Evolutionary conservation across 495 filamentous ascomycete species (phyloP).

Genomic region (Thozetella sp.): DNA sequence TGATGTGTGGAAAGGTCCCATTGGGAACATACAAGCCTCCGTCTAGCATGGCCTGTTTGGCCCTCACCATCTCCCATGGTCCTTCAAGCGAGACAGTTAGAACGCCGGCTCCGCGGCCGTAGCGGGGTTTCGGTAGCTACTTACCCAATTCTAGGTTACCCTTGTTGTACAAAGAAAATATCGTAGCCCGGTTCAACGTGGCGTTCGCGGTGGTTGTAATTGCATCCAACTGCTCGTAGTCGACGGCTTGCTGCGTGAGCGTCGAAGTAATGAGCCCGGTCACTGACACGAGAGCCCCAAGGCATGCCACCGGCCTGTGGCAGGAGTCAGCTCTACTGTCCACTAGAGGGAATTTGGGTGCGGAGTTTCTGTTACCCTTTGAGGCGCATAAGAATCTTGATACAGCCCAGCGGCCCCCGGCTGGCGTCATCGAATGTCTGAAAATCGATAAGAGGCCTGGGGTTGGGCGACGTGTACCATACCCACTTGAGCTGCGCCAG

Average conservation of each 20-base stretch:
- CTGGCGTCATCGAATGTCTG: slow-evolving; percentile 36
- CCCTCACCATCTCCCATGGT: slow-evolving; percentile 1
- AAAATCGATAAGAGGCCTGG: slow-evolving; percentile 32
- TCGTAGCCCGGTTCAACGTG: neutral
- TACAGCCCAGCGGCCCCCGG: slow-evolving; percentile 32
- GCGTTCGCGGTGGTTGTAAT: neutral
- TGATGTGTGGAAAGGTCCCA: neutral
- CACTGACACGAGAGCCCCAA: neutral
- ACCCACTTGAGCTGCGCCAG: slow-evolving; percentile 43
- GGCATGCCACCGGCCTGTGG: neutral
- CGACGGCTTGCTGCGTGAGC: slow-evolving; percentile 1
- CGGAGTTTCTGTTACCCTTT: slow-evolving; percentile 10
- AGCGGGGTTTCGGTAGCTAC: neutral
- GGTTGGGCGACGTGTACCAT: slow-evolving; percentile 35
- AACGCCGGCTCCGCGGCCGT: neutral
- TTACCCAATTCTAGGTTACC: neutral
- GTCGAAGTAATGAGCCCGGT: slow-evolving; percentile 3
- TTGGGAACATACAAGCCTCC: slow-evolving; percentile 4
- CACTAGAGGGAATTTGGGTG: neutral
- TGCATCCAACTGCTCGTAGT: neutral
- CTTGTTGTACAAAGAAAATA: neutral
- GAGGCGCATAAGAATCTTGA: slow-evolving; percentile 23
- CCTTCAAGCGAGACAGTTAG: too few species aligned
- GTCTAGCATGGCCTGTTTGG: neutral
- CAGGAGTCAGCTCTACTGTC: neutral